Conservation (phyloP, 2,329 filamentous ascomycete species). For the Diplodia sapinea region DNA sequence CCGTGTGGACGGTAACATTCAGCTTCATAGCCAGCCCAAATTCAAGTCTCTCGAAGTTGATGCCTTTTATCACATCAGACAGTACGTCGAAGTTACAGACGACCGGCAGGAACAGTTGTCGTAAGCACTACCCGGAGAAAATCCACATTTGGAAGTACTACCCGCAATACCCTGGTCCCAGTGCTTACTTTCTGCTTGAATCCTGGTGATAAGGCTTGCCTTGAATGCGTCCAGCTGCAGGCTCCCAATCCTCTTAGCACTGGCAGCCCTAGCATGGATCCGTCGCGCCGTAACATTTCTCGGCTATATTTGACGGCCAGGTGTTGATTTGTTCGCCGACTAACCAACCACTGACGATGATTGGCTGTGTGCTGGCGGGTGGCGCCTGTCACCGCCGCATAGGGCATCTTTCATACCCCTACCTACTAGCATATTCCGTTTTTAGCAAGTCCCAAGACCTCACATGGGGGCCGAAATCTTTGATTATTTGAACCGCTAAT, state of each 20-base stretch:
- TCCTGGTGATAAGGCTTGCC: background rate
- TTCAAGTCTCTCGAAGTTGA: background rate
- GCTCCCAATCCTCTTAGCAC: too few species aligned
- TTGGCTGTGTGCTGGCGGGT: background rate
- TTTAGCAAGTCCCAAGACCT: background rate
- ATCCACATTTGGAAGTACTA: background rate
- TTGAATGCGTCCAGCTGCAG: background rate
- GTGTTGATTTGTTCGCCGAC: background rate
- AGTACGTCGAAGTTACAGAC: background rate
- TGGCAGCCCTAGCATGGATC: background rate
- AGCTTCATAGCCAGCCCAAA: background rate
- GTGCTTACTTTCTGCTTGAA: background rate
- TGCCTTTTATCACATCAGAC: background rate
- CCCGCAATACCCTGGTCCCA: background rate
- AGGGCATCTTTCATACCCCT: background rate
- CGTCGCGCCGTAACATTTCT: background rate
- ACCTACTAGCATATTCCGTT: background rate
- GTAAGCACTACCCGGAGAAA: background rate
- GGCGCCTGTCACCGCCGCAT: background rate
- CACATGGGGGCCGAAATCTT: background rate
- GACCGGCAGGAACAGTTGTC: background rate
- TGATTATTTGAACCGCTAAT: background rate
- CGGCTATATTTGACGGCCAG: background rate
- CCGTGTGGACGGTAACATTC: background rate
- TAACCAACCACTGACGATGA: background rate